A percentile compares a stretch with the other conserved stretches of the same genome.
Conservation (phyloP, 169 alveolate species). For the Ichthyophthirius multifiliis region DNA sequence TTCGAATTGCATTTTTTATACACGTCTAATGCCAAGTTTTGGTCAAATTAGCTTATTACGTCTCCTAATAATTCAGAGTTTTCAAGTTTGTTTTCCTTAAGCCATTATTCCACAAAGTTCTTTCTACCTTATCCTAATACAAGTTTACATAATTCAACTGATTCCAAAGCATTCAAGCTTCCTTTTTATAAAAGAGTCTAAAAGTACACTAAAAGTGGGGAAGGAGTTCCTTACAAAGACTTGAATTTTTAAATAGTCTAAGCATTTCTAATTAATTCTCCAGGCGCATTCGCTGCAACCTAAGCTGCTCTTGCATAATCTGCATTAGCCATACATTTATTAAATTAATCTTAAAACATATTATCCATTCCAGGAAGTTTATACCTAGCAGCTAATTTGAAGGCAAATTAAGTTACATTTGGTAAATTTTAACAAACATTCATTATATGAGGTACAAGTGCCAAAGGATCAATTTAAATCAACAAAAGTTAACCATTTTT, state of each 20-base stretch:
- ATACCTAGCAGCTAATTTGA: slow-evolving; percentile 84
- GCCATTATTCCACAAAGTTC: slow-evolving; percentile 94
- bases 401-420: slow-evolving; percentile 72
- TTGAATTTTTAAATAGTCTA: slow-evolving; percentile 94
- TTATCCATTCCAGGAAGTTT: slow-evolving; percentile 93
- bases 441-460: slow-evolving; percentile 71
- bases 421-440: slow-evolving; percentile 70
- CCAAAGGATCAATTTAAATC: slow-evolving; percentile 66
- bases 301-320: slow-evolving; percentile 95
- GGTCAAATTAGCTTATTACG: slow-evolving; percentile 88
- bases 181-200: slow-evolving; percentile 95
- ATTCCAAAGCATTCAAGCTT: slow-evolving; percentile 94
- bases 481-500: slow-evolving; percentile 79
- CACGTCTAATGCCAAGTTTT: slow-evolving; percentile 91
- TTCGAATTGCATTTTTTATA: slow-evolving; percentile 87
- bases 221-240: slow-evolving; percentile 89
- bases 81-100: slow-evolving; percentile 95
- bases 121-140: slow-evolving; percentile 93
- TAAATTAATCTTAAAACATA: slow-evolving; percentile 85
- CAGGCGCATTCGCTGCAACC: slow-evolving; percentile 94
- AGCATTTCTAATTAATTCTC: slow-evolving; percentile 92
- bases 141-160: slow-evolving; percentile 96
- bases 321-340: slow-evolving; percentile 81
- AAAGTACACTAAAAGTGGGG: slow-evolving; percentile 96
- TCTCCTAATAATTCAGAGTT: slow-evolving; percentile 98